Percentiles rank a stretch among this genome's conserved stretches.
Conservation (phyloP, 2,329 filamentous ascomycete species). For the Biscogniauxia mediterranea region DNA sequence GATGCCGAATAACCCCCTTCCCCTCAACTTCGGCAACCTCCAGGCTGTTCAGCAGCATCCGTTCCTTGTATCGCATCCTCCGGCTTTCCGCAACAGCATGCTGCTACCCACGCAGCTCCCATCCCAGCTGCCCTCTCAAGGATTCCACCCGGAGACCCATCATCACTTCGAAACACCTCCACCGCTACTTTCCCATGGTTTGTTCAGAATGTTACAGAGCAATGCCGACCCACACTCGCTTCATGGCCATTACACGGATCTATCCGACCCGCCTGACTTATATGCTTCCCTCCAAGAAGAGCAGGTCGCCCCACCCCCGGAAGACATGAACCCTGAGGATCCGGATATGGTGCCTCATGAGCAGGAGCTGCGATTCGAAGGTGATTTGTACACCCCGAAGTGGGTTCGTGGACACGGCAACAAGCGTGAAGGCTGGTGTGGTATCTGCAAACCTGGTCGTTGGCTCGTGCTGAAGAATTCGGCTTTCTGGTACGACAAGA, state of each 20-base stretch:
- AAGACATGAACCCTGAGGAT: slow-evolving; percentile 78
- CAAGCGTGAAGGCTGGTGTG: slow-evolving; percentile 87
- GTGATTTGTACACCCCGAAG: slow-evolving; percentile 77
- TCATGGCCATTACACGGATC: slow-evolving; percentile 68
- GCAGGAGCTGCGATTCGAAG: slow-evolving; percentile 75
- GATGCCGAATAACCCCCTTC: slow-evolving; percentile 45
- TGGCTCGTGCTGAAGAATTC: slow-evolving; percentile 90
- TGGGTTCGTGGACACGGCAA: slow-evolving; percentile 86
- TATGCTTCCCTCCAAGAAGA: slow-evolving; percentile 74
- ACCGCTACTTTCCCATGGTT: slow-evolving; percentile 65
- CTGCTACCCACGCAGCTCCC: slow-evolving; percentile 49
- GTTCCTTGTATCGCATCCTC: slow-evolving; percentile 52
- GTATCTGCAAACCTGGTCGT: slow-evolving; percentile 79
- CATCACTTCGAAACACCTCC: slow-evolving; percentile 58
- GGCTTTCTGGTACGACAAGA: slow-evolving; percentile 92
- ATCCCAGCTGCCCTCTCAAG: slow-evolving; percentile 49
- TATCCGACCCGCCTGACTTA: slow-evolving; percentile 73
- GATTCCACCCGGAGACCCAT: slow-evolving; percentile 49
- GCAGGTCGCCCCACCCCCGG: slow-evolving; percentile 69
- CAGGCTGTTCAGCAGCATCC: slow-evolving; percentile 55
- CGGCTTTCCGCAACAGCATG: slow-evolving; percentile 58
- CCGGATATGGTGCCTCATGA: slow-evolving; percentile 75
- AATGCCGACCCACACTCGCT: slow-evolving; percentile 68
- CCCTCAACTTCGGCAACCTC: slow-evolving; percentile 54
- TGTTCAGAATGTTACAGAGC: slow-evolving; percentile 73